Conservation (phyloP, 1,139 yeast genomes). For the Scheffersomyces titani region DNA sequence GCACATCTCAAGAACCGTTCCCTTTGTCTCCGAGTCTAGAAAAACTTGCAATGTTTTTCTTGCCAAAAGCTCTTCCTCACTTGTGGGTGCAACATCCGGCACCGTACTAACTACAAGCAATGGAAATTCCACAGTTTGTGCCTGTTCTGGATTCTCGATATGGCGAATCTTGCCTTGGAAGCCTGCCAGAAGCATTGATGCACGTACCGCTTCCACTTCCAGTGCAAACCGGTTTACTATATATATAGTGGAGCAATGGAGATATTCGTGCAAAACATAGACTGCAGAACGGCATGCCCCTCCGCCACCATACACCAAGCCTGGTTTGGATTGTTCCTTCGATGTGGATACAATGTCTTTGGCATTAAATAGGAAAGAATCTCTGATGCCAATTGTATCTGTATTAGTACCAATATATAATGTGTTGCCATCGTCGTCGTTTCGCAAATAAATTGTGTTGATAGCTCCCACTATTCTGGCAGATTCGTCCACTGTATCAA, state of each 20-base stretch:
- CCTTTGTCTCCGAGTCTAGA: constrained; percentile 16
- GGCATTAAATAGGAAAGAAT: constrained; percentile 20
- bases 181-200: constrained; percentile 17
- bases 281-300: constrained; percentile 35
- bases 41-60: constrained; percentile 25
- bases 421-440: constrained; percentile 8
- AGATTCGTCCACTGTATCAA: constrained; percentile 23
- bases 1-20: constrained; percentile 34
- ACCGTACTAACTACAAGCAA: constrained; percentile 25
- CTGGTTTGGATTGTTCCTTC: constrained; percentile 13
- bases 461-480: constrained; percentile 30
- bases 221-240: constrained; percentile 24
- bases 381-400: constrained; percentile 29
- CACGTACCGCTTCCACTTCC: constrained; percentile 22
- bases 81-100: constrained; percentile 25
- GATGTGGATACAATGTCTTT: constrained; percentile 7
- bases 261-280: constrained; percentile 23
- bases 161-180: constrained; percentile 22
- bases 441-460: constrained; percentile 28
- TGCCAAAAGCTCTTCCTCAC: constrained; percentile 22
- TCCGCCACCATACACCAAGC: constrained; percentile 34
- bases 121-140: constrained; percentile 15
- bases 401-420: constrained; percentile 28
- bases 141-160: constrained; percentile 21
- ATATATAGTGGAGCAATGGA: constrained; percentile 24